phyloP scores from a whole-genome alignment of 805 yeast genomes.

The Ogataea pignaliae region DNA sequence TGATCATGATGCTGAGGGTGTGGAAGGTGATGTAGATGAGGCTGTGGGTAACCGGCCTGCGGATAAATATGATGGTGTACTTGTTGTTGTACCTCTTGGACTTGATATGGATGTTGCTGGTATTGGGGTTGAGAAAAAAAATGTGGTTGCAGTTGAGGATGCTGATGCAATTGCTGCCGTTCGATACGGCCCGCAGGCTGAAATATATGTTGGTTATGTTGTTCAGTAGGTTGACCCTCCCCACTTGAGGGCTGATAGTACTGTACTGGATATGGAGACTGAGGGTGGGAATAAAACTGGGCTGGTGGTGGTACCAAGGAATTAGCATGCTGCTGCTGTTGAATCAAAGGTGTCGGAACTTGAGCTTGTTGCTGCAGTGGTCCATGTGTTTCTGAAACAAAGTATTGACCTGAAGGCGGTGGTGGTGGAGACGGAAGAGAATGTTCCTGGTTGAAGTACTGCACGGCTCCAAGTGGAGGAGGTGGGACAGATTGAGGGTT shows the following conservation, averaged over 20 bases:
- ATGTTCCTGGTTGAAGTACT: no score
- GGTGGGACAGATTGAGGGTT: no score
- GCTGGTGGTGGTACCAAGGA: no score
- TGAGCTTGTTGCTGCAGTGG: neutral
- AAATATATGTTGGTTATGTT: no score
- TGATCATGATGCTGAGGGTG: conserved; percentile 1
- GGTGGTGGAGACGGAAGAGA: neutral
- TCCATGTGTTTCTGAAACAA: neutral
- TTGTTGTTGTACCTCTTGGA: conserved; percentile 1
- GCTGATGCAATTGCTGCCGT: conserved; percentile 5
- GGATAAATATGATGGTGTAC: neutral
- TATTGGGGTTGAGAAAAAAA: conserved; percentile 1
- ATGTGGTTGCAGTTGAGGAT: conserved; percentile 3
- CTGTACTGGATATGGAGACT: no score
- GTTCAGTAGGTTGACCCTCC: no score
- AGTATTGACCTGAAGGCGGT: neutral
- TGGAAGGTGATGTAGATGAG: neutral
- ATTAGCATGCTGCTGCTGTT: neutral
- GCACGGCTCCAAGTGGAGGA: no score
- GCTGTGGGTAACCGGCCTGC: neutral
- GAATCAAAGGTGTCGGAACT: neutral
- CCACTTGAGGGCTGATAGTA: no score
- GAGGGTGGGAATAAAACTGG: no score
- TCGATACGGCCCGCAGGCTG: no score
- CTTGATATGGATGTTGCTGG: neutral